These are phyloP conservation scores for Saccharomycopsis fibuligera DNA, from an alignment of 805 yeast species.

Conservation along the genomic window DNA sequence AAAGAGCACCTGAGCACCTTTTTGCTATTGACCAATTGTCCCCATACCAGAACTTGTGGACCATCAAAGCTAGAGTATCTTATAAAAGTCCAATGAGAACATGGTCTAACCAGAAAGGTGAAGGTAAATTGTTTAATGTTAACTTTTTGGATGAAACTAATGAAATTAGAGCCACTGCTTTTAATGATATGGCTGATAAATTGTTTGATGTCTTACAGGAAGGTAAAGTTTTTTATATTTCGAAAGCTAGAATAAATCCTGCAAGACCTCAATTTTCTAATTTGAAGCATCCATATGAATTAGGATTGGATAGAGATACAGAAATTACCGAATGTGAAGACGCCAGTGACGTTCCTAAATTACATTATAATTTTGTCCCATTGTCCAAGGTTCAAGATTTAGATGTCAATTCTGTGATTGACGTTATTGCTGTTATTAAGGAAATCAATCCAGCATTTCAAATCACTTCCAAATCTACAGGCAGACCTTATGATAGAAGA, in stretches of 20 bases:
- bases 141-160: conserved; percentile 90
- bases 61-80: conserved; percentile 87
- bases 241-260: conserved; percentile 72
- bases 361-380: conserved; percentile 69
- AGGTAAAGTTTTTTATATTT: conserved; percentile 80
- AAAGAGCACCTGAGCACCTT: conserved; percentile 39
- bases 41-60: conserved; percentile 88
- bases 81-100: conserved; percentile 82
- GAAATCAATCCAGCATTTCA: conserved; percentile 69
- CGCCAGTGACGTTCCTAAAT: conserved; percentile 64
- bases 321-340: conserved; percentile 59
- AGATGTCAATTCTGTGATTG: conserved; percentile 69
- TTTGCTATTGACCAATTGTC: conserved; percentile 77
- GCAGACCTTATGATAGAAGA: conserved; percentile 88
- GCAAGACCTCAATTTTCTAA: conserved; percentile 84
- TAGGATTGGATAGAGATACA: conserved; percentile 74
- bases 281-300: conserved; percentile 83
- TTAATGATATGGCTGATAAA: conserved; percentile 78
- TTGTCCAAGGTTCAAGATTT: conserved; percentile 58
- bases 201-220: conserved; percentile 73
- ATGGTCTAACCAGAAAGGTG: conserved; percentile 82
- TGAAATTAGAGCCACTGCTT: conserved; percentile 93
- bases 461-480: conserved; percentile 80
- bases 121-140: conserved; percentile 84
- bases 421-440: conserved; percentile 82